Conservation (phyloP, 2,329 filamentous ascomycete species). For the Rosellinia necatrix region DNA sequence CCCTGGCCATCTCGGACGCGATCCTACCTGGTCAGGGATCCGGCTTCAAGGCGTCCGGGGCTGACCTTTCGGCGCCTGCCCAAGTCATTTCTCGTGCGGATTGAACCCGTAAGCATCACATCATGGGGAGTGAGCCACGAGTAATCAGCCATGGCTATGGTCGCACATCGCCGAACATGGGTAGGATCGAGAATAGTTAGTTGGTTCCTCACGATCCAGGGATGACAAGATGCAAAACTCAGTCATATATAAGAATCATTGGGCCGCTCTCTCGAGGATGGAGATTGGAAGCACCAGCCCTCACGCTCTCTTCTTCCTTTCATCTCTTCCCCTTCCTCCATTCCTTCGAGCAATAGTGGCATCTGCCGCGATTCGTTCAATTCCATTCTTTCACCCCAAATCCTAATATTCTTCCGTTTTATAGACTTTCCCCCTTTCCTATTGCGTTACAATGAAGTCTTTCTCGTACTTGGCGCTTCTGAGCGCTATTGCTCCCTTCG, state of each 20-base stretch:
- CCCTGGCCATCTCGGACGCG: background rate
- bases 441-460: slow-evolving; percentile 26
- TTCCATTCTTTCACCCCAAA: slow-evolving; percentile 7
- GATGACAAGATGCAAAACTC: slow-evolving; percentile 6
- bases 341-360: slow-evolving; percentile 14
- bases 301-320: slow-evolving; percentile 23
- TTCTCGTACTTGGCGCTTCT: slow-evolving; percentile 30
- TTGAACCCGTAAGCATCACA: slow-evolving; percentile 24
- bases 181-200: slow-evolving; percentile 12
- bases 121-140: slow-evolving; percentile 26
- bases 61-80: slow-evolving; percentile 12
- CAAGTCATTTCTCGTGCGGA: slow-evolving; percentile 5
- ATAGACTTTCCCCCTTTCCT: slow-evolving; percentile 8
- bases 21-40: slow-evolving; percentile 17
- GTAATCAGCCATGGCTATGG: slow-evolving; percentile 22
- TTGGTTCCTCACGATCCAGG: background rate
- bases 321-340: background rate
- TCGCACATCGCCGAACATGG: slow-evolving; percentile 10
- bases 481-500: slow-evolving; percentile 27
- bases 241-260: slow-evolving; percentile 21
- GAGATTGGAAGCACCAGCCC: slow-evolving; percentile 12
- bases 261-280: slow-evolving; percentile 2
- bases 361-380: slow-evolving; percentile 11
- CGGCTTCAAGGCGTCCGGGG: slow-evolving; percentile 10
- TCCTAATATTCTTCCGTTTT: slow-evolving; percentile 12